Conservation (phyloP, 164 flowering plant genomes). For the Malania oleifera region DNA sequence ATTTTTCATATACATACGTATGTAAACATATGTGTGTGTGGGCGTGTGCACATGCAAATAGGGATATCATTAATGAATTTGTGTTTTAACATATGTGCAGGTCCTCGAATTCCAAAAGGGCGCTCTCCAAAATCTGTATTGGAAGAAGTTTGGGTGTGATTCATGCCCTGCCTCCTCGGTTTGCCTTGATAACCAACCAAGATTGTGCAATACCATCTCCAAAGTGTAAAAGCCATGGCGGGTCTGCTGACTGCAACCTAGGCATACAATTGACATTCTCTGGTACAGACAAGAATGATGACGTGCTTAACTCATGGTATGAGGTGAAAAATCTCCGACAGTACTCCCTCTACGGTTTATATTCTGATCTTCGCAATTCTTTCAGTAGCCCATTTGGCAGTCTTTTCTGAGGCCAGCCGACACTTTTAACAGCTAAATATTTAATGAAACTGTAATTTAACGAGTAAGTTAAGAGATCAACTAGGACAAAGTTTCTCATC, state of each 20-base stretch:
- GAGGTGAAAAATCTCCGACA: conserved; percentile 61
- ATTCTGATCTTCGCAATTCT: conserved; percentile 30
- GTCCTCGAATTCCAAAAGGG: conserved; percentile 72
- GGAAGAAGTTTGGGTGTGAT: conserved; percentile 62
- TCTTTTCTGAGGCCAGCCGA: too few species aligned
- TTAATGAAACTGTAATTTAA: too few species aligned
- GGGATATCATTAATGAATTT: too few species aligned
- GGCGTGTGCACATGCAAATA: too few species aligned
- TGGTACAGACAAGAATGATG: conserved; percentile 61
- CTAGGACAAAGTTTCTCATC: too few species aligned
- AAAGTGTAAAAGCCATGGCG: conserved; percentile 43
- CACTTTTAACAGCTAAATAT: too few species aligned
- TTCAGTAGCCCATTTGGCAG: conserved; percentile 11
- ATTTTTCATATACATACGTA: neutral
- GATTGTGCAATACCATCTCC: conserved; percentile 47
- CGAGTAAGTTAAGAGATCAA: too few species aligned
- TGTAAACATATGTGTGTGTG: too few species aligned
- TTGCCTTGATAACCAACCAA: conserved; percentile 43
- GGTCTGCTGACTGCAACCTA: conserved; percentile 40
- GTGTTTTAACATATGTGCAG: conserved; percentile 19
- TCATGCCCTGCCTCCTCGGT: conserved; percentile 35
- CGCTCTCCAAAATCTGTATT: conserved; percentile 50
- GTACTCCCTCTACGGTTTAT: conserved; percentile 50
- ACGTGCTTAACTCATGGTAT: conserved; percentile 73
- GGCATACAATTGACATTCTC: conserved; percentile 67